Evolutionary conservation across 2,329 filamentous ascomycete species (phyloP), one percentile per base, ranked within the genome.

Genomic region (Trichoderma atrobrunneum): DNA sequence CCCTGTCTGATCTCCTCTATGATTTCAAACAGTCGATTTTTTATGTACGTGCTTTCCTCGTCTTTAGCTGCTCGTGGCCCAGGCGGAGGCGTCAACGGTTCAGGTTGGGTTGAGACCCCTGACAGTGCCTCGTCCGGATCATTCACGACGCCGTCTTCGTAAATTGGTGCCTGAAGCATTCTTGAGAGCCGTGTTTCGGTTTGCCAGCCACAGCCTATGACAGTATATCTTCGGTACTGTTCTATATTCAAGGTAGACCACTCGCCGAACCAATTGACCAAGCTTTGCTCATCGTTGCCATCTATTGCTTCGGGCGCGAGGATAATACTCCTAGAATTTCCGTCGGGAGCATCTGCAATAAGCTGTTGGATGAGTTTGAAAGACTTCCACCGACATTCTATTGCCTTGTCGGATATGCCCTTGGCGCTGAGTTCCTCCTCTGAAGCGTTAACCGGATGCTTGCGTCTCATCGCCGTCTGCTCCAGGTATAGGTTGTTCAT

Each of bases 181-280:
- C 74, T 78, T 51, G 74, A 76, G 74, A 80, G 69, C 36, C 77
- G 77, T 16, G 21, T 62, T 18, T 65, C 21, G 14, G 73, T 73
- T 10, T 74, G 67, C 12, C 74, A 64, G 28, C 76, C 76, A 1
- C 87, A 87, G 3, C 88, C 89, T 5, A 91, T 70, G 3, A 91
- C 85, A 21, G 82, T 80, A 74, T 91, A 90, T 48, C 84, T 85
- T 36, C 88, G 85, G 75, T 85, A 88, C 54, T 80, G 79, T 71
- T 89, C 85, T 43, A 88, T 76, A 34, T 85, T 84, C 70, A 78
- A 73, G 36, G 83, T 80, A 0, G 87, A 82, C 89, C 89, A 91
- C 78, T 83, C 87, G 1, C 86, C 88, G 77, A 90, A 91, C 86
- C 87, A 90, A 73, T 90, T 88, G 11, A 91, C 84, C 32, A 91